Base-by-base conservation (phyloP, 1,284 basidiomycete species). In the Moniliophthora roreri region DNA sequence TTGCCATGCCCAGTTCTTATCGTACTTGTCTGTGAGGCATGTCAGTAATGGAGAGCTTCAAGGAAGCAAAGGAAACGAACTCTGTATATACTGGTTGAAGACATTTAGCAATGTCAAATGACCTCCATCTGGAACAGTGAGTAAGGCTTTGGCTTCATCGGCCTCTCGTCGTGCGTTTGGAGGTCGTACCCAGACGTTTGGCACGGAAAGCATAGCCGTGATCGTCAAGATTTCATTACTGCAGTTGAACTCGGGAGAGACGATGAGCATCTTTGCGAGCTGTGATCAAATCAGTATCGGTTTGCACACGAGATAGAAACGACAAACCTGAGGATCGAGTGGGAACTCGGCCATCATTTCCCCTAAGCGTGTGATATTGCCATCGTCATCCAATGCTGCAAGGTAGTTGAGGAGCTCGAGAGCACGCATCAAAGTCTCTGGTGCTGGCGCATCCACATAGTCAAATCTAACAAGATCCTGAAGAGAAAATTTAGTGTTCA, bases 261-360 rank as follows among this genome's bases (percentile, higher is more conserved):
- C 84, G 57, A 98, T 94, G 53, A 99, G 82, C 85, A 97, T 91
- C 72, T 98, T 96, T 41, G 96, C 86, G 60, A 98, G 81, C 84
- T 91, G 46, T 3, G 45, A 2, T 4, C 7, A 42, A 3, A 35
- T 46, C 4, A 50, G 36, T 16, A 39, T 16, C 20, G 48, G 5
- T n/a, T n/a, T 10, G 38, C 23, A 36, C 8, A 11, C 37, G 1
- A 24, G 47, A 9, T 11, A 38, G 32, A 47, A 37, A 35, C 24
- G 13, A 59, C 70, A 36, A 59, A 87, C 89, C 77, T 98, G 96
- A 28, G 97, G 96, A 68, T 99, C 97, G 24, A 99, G 80, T 13
- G 96, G 96, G 74, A 99, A 98, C 61, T 98, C 95, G 10, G 96
- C 96, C 96, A 99, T 98, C 57, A 95, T 91, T 44, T 75, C 77